A percentile compares a stretch with the other conserved stretches of the same genome.
Conservation (phyloP, 768 basidiomycete species). For the button mushroom (Agaricus bisporus) region DNA sequence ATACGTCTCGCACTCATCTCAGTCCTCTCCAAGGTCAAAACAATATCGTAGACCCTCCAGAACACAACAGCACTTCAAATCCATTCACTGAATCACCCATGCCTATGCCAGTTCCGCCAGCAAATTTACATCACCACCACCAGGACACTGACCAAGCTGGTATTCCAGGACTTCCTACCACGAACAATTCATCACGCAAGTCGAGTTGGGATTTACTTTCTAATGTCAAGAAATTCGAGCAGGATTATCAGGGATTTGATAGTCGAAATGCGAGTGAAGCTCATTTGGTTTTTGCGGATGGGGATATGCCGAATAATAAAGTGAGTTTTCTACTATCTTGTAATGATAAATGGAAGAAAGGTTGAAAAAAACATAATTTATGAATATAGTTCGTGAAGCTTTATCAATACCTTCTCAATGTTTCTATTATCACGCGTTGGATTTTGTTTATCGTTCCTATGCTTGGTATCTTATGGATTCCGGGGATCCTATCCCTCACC, state of each 20-base stretch:
- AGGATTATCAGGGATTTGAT: constrained; percentile 54
- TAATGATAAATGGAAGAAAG: background rate
- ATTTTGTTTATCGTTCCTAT: constrained; percentile 72
- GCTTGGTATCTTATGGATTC: constrained; percentile 62
- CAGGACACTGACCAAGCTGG: constrained; percentile 4
- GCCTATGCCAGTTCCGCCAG: background rate
- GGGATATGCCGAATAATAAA: constrained; percentile 52
- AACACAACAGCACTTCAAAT: background rate
- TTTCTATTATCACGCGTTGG: constrained; percentile 78
- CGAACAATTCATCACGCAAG: constrained; percentile 12
- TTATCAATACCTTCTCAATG: constrained; percentile 71
- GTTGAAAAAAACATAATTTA: background rate
- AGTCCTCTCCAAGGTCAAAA: background rate
- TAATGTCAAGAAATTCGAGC: constrained; percentile 46
- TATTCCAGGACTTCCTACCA: constrained; percentile 9
- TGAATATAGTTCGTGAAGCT: constrained; percentile 45
- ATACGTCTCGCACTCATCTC: constrained; percentile 3
- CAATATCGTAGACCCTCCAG: constrained; percentile 1
- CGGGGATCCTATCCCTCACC: constrained; percentile 62
- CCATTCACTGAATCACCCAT: background rate
- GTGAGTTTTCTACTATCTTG: constrained; percentile 22
- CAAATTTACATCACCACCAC: too few relatives aligned
- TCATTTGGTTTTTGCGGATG: constrained; percentile 53
- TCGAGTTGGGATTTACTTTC: constrained; percentile 47
- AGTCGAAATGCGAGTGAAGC: constrained; percentile 42